Conservation (phyloP, 2,329 filamentous ascomycete genomes). For the Diplodia intermedia region DNA sequence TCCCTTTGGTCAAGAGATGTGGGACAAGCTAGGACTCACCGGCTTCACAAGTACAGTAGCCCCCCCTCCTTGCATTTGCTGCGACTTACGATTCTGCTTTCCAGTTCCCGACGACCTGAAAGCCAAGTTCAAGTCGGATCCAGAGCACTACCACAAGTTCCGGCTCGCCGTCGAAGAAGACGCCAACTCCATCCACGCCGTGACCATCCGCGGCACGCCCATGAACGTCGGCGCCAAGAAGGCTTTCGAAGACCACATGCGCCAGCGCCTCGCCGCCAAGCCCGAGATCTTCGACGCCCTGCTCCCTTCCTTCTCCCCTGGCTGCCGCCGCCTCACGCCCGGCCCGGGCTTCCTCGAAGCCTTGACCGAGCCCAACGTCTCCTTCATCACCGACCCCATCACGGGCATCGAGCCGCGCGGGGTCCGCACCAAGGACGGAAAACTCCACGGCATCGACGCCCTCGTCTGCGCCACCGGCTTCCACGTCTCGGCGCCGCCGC, state of each 20-base stretch:
- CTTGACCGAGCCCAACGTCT: constrained; percentile 50
- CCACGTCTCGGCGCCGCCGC: constrained; percentile 48
- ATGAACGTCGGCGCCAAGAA: constrained; percentile 48
- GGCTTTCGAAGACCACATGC: constrained; percentile 53
- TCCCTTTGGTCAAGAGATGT: constrained; percentile 42
- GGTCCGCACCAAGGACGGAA: constrained; percentile 51
- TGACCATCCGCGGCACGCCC: constrained; percentile 47
- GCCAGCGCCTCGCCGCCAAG: constrained; percentile 44
- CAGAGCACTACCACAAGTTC: constrained; percentile 44
- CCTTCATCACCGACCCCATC: constrained; percentile 47
- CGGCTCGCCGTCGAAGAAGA: constrained; percentile 45
- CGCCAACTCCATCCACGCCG: constrained; percentile 42
- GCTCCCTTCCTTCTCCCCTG: constrained; percentile 53
- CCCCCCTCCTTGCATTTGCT: neutral
- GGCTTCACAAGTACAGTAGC: constrained; percentile 36
- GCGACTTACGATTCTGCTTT: neutral
- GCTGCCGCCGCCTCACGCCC: constrained; percentile 59
- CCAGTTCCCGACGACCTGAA: constrained; percentile 39
- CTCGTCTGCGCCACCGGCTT: constrained; percentile 57
- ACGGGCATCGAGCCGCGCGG: constrained; percentile 47
- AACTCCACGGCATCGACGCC: constrained; percentile 49
- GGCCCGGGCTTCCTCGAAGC: constrained; percentile 61
- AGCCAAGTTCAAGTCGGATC: constrained; percentile 41
- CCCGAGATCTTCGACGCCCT: constrained; percentile 52
- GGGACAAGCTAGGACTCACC: constrained; percentile 46